These are phyloP conservation scores for Aschersonia sp. DNA, from an alignment of 2,329 filamentous ascomycete species.

Conservation along the genomic window DNA sequence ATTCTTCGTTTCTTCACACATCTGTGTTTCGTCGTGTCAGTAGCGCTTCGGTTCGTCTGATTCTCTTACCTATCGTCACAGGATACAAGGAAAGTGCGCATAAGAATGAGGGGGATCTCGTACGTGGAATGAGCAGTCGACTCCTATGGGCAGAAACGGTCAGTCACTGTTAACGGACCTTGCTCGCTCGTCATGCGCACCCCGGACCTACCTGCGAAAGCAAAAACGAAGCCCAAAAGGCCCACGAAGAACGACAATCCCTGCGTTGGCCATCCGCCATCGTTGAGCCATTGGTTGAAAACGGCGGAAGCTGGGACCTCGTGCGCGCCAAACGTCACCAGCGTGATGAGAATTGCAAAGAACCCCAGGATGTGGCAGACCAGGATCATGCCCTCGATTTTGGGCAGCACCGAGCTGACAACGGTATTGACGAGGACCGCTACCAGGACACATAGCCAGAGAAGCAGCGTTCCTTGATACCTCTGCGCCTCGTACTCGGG, in stretches of 20 bases:
- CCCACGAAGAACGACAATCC: constrained; percentile 30
- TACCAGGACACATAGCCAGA: constrained; percentile 30
- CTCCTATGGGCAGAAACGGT: constrained; percentile 1
- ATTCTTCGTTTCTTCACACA: constrained; percentile 31
- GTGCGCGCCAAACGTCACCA: constrained; percentile 16
- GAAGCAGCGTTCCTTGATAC: constrained; percentile 34
- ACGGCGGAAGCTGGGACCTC: constrained; percentile 23
- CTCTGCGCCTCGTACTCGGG: constrained; percentile 11
- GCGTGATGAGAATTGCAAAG: constrained; percentile 16
- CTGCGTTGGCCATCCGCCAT: constrained; percentile 25
- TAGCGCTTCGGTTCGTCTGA: not conserved
- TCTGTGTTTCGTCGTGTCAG: constrained; percentile 12
- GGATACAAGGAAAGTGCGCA: not conserved
- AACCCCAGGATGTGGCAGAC: constrained; percentile 28
- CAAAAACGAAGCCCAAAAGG: constrained; percentile 23
- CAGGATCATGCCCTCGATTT: constrained; percentile 34
- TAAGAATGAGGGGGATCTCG: not conserved
- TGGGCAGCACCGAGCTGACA: constrained; percentile 27
- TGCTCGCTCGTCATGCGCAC: not conserved
- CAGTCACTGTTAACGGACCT: not conserved
- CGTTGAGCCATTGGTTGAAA: constrained; percentile 21
- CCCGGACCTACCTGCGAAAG: constrained; percentile 12
- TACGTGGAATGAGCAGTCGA: constrained; percentile 5
- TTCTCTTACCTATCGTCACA: not conserved
- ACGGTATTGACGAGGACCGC: constrained; percentile 35